Evolutionary conservation across 2,329 filamentous ascomycete genomes (phyloP), one percentile per base, ranked within the genome.

Genomic region (Alternaria longipes): DNA sequence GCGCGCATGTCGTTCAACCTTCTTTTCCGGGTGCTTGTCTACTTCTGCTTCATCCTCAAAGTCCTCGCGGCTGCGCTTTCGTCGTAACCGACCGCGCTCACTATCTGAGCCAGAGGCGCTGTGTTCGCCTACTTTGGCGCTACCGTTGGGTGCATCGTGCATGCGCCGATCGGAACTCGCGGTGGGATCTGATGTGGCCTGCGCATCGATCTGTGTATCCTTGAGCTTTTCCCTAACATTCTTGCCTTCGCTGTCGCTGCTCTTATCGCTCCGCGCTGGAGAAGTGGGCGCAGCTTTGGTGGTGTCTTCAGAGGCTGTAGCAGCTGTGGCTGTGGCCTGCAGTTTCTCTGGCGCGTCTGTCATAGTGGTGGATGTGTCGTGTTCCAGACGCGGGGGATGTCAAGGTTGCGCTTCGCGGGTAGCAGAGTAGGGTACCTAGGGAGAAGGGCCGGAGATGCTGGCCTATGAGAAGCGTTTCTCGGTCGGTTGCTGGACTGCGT

Each of bases 221-320:
- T 87, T 85, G 55, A 90, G 78, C 76, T 88, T 86, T 73, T 89
- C 84, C 59, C 87, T 81, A 38, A 88, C 85, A 8, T 86, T 86
- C 61, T 83, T 84, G 73, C 89, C 86, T 62, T 84, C 83, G 60
- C 78, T 79, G 42, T 83, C 82, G 58, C 76, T 76, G 65, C 75
- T 77, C 60, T 68, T 78, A 63, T 84, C 82, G 59, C 77, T 80
- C 38, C 67, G 73, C 38, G 75, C 67, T 28, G 75, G 75, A 3
- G 76, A 76, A 16, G 68, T 56, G 38, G 65, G 63, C 24, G 61
- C 63, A 18, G 67, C 56, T 30, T 68, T 66, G 41, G 63, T 49
- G 16, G 66, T 49, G 8, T 63, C 52, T 20, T 67, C 58, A 22
- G 58, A 59, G 18, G 59, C 44, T 12, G 62, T 38, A 4, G 60